phyloP scores from a whole-genome alignment of 1,284 basidiomycete species.

The Boletus mariae region DNA sequence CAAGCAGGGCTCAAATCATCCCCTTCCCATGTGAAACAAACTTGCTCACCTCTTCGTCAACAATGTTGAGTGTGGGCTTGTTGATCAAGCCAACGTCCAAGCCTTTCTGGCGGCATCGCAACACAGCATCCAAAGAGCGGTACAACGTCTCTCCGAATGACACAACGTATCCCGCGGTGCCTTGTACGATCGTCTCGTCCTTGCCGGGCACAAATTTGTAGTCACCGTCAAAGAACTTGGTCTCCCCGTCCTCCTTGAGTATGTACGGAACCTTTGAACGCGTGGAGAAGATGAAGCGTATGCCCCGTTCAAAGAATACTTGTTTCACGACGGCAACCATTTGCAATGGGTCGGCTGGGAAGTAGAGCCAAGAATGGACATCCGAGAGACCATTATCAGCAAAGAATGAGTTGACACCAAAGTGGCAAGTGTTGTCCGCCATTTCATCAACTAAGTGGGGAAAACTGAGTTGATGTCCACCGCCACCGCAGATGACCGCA shows the following conservation, averaged over 20 bases:
- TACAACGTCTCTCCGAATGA: slow-evolving; percentile 82
- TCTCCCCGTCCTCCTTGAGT: slow-evolving; percentile 69
- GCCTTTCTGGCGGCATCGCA: slow-evolving; percentile 65
- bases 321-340: slow-evolving; percentile 74
- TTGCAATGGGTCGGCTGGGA: slow-evolving; percentile 78
- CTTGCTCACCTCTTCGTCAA: slow-evolving; percentile 66
- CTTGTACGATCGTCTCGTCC: slow-evolving; percentile 71
- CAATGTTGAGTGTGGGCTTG: slow-evolving; percentile 77
- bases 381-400: slow-evolving; percentile 82
- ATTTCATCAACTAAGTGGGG: slow-evolving; percentile 58
- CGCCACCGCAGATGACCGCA: not conserved
- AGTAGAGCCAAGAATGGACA: slow-evolving; percentile 75
- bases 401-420: slow-evolving; percentile 81
- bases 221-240: slow-evolving; percentile 61
- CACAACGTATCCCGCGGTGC: slow-evolving; percentile 72
- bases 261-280: slow-evolving; percentile 84
- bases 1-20: not conserved
- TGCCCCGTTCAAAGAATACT: slow-evolving; percentile 77
- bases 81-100: slow-evolving; percentile 80
- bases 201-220: slow-evolving; percentile 81
- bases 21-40: not conserved
- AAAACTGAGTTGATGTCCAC: not conserved
- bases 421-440: slow-evolving; percentile 85
- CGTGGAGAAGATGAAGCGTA: slow-evolving; percentile 83
- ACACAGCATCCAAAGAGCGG: slow-evolving; percentile 75